Evolutionary conservation across 208 protist species (phyloP).

Genomic region (Trypanosoma scelopori): DNA sequence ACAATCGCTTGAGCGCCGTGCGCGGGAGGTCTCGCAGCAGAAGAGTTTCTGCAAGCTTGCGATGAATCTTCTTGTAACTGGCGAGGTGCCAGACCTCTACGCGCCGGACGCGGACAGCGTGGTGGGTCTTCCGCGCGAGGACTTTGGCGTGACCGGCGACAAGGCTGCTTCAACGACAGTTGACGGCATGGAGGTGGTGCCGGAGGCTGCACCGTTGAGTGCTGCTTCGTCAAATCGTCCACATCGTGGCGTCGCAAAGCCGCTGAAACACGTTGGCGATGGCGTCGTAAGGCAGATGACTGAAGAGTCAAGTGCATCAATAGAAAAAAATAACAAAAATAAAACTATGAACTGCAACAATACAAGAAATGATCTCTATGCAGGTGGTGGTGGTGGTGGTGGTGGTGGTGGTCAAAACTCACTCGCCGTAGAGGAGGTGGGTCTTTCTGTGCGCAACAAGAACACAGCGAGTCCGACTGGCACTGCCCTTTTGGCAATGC

Average conservation of each 20-base stretch:
- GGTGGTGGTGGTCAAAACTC: not conserved
- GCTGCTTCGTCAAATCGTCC: slow-evolving; percentile 38
- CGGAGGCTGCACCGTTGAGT: slow-evolving; percentile 24
- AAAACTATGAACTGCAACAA: not conserved
- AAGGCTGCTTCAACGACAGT: slow-evolving; percentile 23
- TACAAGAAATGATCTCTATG: not conserved
- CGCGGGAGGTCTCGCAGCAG: slow-evolving; percentile 61
- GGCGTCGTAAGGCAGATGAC: not conserved
- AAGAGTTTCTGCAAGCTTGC: slow-evolving; percentile 75
- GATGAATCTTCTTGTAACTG: slow-evolving; percentile 69
- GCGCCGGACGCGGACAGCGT: slow-evolving; percentile 28
- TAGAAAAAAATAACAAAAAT: not conserved
- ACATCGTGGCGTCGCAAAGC: slow-evolving; percentile 30
- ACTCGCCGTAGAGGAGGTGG: not conserved
- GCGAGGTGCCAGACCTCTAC: slow-evolving; percentile 48
- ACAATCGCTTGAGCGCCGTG: slow-evolving; percentile 50
- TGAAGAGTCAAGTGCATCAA: not conserved
- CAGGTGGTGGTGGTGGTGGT: not conserved
- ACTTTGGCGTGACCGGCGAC: slow-evolving; percentile 27
- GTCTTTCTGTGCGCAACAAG: slow-evolving; percentile 1
- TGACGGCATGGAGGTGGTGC: slow-evolving; percentile 7
- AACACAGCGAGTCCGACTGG: slow-evolving; percentile 28
- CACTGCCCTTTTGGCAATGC: slow-evolving; percentile 56
- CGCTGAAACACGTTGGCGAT: not conserved
- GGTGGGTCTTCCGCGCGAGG: slow-evolving; percentile 20